Evolutionary conservation across 2,329 filamentous ascomycete genomes (phyloP), one percentile per base, ranked within the genome.

Genomic region (Lasiodiplodia theobromae): DNA sequence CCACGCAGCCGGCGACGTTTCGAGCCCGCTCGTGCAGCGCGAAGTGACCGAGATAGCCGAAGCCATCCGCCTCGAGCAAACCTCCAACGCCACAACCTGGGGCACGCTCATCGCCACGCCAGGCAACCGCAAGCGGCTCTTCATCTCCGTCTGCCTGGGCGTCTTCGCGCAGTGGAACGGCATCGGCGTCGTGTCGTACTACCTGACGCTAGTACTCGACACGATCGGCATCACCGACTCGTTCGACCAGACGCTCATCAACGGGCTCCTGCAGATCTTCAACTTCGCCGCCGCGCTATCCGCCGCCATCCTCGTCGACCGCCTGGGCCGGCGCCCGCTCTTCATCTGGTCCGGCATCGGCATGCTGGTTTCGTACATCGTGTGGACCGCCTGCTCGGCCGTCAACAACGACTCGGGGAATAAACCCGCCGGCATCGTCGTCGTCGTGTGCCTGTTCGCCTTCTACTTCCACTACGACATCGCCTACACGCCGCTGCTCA

Each of bases 91-190:
- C 38, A 65, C 67, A 3, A 52, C 31, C 18, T 70, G 51, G 64
- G 44, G 38, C 23, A 70, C 62, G n/a, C 40, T 69, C 18, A 37
- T 68, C 18, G 58, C 67, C 6, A 64, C 67, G 12, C 25, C 67
- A 1, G 86, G 85, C 49, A 89, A 88, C 74, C 82, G 86, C 47
- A 83, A 84, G 71, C 81, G 87, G 44, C 77, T 87, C 34, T 74
- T 86, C 60, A 86, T 89, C 67, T 77, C 85, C n/a, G 75, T 87
- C 58, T 68, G 57, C 25, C 79, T 86, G 8, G 86, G 86, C 69
- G 78, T 87, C 69, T 88, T 88, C 78, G 84, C 83, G 10, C 87
- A 89, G 71, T 88, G 85, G 85, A 85, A 82, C 66, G 86, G 86
- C 44, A 87, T 87, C 71, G 83, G 82, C 52, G 73, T 86, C 10